phyloP scores from a whole-genome alignment of 495 filamentous ascomycete species.

The Bacidia gigantensis region DNA sequence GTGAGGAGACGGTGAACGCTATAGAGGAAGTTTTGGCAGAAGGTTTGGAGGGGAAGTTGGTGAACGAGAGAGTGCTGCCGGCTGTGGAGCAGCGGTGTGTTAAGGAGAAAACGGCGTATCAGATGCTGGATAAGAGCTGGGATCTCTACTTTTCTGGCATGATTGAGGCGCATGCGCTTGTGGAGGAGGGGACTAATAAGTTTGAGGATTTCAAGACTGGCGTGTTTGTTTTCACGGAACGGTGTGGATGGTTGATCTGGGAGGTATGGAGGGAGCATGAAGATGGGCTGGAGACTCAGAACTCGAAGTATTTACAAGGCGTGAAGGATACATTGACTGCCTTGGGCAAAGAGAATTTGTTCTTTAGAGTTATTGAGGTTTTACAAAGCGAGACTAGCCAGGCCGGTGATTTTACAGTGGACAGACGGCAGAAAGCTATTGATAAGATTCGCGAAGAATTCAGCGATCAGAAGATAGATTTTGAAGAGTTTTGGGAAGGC shows the following conservation, averaged over 20 bases:
- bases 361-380: constrained; percentile 76
- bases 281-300: constrained; percentile 34
- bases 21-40: constrained; percentile 28
- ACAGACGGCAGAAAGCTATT: constrained; percentile 52
- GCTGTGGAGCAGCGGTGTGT: constrained; percentile 51
- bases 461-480: constrained; percentile 53
- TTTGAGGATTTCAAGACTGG: constrained; percentile 47
- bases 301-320: constrained; percentile 44
- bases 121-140: constrained; percentile 66
- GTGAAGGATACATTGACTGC: constrained; percentile 57
- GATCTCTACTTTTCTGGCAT: constrained; percentile 69
- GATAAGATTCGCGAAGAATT: constrained; percentile 56
- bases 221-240: constrained; percentile 50
- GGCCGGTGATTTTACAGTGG: constrained; percentile 57
- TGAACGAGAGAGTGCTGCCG: constrained; percentile 38
- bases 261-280: constrained; percentile 23
- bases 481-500: constrained; percentile 59
- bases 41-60: constrained; percentile 17
- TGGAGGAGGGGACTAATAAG: constrained; percentile 41
- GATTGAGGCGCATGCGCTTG: constrained; percentile 49
- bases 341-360: constrained; percentile 69
- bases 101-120: constrained; percentile 58
- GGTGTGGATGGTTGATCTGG: constrained; percentile 52
- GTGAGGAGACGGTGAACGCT: constrained; percentile 26
- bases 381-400: constrained; percentile 66